Evolutionary conservation across 129 eudicot genomes (phyloP).

Genomic region (Artemisia annua): DNA sequence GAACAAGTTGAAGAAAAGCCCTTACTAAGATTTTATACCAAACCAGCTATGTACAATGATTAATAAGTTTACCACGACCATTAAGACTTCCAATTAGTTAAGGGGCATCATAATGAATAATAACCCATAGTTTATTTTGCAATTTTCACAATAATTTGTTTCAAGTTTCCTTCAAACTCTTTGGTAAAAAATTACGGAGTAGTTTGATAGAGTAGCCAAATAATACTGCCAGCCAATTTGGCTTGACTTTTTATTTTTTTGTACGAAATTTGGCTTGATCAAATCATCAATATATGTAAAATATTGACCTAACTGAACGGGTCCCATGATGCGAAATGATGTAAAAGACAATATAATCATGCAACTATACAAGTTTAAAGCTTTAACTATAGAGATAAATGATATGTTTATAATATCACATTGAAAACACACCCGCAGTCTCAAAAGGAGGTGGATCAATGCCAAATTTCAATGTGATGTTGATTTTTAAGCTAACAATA

Average conservation of each 20-base stretch:
- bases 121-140: slow-evolving; percentile 1
- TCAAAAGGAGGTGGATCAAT: slow-evolving; percentile 4
- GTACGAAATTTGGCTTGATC: neutral
- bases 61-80: neutral
- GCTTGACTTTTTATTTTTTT: neutral
- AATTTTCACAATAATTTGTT: slow-evolving; percentile 18
- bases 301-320: slow-evolving; percentile 18
- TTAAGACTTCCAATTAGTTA: slow-evolving; percentile 12
- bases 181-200: slow-evolving; percentile 10
- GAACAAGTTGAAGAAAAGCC: too few species aligned
- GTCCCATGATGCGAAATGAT: slow-evolving; percentile 27
- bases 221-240: slow-evolving; percentile 21
- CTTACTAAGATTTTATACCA: neutral
- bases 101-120: slow-evolving; percentile 11
- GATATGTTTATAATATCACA: neutral
- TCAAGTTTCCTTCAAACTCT: slow-evolving; percentile 8
- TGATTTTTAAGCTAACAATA: neutral
- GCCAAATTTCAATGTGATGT: neutral
- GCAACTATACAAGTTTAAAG: neutral
- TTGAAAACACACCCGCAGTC: slow-evolving; percentile 7
- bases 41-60: slow-evolving; percentile 11
- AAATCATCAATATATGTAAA: slow-evolving; percentile 2
- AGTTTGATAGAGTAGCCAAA: slow-evolving; percentile 26
- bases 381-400: slow-evolving; percentile 10
- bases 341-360: slow-evolving; percentile 4